Base-by-base conservation (phyloP, 257 asterid genomes). In the Nicotiana benthamiana region DNA sequence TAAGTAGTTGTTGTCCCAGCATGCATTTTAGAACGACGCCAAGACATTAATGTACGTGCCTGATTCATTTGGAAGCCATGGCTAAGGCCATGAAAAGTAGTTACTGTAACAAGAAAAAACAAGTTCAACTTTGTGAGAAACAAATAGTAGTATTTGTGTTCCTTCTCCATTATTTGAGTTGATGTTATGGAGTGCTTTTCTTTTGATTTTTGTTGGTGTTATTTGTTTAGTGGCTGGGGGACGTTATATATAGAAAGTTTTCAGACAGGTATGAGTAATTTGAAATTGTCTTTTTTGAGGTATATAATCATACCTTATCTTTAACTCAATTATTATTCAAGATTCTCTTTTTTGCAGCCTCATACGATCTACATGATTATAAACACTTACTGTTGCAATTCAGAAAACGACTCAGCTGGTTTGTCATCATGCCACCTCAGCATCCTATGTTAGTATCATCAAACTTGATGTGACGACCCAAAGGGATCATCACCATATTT, bases 31-130 rank as follows among this genome's bases (percentile, higher is more conserved):
- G 77, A 81, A 9, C 84, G 81, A 10, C 83, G 88, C 61, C 84
- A 83, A 9, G 87, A 79, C 83, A 27, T 85, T 34, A 87, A 76
- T 13, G 82, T 77, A 77, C 84, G 72, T 30, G 81, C 88, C 75
- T 87, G 88, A 79, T 79, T 83, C 1, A 15, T 79, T 28, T 84
- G 75, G 16, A 75, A 68, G 77, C 87, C 88, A 66, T 79, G 83
- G 77, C 77, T 59, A 66, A 59, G 64, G 48, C 59, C 80, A 13
- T 68, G 82, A 43, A 67, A 53, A 27, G 16, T 40, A 40, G 0
- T 3, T 10, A 60, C 11, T 16, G 79, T 61, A 46, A 60, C 34
- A 79, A 82, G 81, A n/a, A 83, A 12, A 68, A 85, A 16, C 9
- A 64, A 75, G 18, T 22, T 32, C 56, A 77, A 79, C 20, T 63